Base-by-base conservation (phyloP, 139 green algal genomes). In the Volvox reticuliferus region DNA sequence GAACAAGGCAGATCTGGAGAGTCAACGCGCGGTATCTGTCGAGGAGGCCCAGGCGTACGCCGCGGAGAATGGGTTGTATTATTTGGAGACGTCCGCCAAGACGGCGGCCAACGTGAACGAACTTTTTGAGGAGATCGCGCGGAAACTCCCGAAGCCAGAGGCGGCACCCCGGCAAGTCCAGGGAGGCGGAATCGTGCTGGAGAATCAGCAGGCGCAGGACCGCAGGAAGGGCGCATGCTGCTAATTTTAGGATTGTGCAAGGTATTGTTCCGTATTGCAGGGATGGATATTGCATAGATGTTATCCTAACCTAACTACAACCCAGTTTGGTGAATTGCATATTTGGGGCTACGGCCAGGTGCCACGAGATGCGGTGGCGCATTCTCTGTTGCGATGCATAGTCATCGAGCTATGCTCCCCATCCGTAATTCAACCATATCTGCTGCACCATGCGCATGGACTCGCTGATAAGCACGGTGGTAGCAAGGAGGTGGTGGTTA, bases 1-100 rank as follows among this genome's bases (percentile, higher is more conserved):
- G 68, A 99, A 99, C 96, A 99, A 99, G 94, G 95, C 95, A 3
- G 98, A 99, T 91, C 93, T 99, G 68, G 94, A 95, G 50, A 93
- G 94, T 12, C 87, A 95, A 19, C 86, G 97, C 68, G 93, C 93
- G 18, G 96, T 98, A 6, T 90, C 91, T 9, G 88, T 88, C 2
- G 96, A 97, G 44, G 96, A 98, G 88, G 97, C 95, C 17, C 92
- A 97, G 79, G 94, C 92, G 0, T 99, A 99, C 85, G 97, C 98
- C 1, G 93, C 95, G 12, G 97, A 99, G 90, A 97, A 98, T 61
- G 93, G 94, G 5, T 93, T 99, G 76, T 96, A 96, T 79, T 99
- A 97, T 88, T 95, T 98, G 88, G 98, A 99, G 93, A 98, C 98
- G 0, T 97, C 92, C 0, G 98, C 98, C 33, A 99, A 99, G 94